A percentile compares a stretch with the other conserved stretches of the same genome.
Evolutionary conservation across 176 grass and related monocot genomes (phyloP).

Genomic region (Hordeum marinum): DNA sequence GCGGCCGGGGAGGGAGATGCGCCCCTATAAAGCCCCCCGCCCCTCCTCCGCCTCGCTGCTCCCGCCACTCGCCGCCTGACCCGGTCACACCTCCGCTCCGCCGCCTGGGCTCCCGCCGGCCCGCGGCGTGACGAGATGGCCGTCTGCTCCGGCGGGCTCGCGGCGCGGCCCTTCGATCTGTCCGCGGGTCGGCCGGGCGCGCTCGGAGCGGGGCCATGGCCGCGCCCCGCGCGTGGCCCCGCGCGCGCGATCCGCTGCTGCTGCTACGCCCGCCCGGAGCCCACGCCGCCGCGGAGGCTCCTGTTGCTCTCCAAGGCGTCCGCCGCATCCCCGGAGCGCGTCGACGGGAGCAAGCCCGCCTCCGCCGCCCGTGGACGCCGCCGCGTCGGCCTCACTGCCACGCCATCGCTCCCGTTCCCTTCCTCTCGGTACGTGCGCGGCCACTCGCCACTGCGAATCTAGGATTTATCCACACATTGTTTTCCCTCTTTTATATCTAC

Average conservation of each 20-base stretch:
- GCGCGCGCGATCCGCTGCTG: conserved; percentile 33
- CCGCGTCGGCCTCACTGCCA: conserved; percentile 28
- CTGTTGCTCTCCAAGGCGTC: conserved; percentile 22
- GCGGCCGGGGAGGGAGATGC: conserved; percentile 13
- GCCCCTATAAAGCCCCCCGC: conserved; percentile 43
- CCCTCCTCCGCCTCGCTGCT: conserved; percentile 8
- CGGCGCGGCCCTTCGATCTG: conserved; percentile 48
- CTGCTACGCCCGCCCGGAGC: conserved; percentile 24
- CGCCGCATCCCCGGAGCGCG: conserved; percentile 24
- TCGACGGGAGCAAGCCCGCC: conserved; percentile 41
- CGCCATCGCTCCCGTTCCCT: conserved; percentile 45
- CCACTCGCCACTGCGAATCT: background rate
- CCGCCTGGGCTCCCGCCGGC: background rate
- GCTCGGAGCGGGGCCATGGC: background rate
- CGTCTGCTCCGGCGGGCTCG: conserved; percentile 57
- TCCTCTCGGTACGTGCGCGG: conserved; percentile 49
- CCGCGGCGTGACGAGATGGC: conserved; percentile 47
- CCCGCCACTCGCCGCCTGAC: background rate
- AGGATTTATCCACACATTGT: background rate
- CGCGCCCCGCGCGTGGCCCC: background rate
- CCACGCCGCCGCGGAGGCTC: conserved; percentile 22
- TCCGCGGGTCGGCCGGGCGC: background rate
- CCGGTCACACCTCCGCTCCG: background rate
- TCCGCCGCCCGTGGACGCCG: conserved; percentile 25
- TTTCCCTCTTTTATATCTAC: background rate